Conservation (phyloP, 1,284 basidiomycete species). For the Ceraceosorus guamensis region DNA sequence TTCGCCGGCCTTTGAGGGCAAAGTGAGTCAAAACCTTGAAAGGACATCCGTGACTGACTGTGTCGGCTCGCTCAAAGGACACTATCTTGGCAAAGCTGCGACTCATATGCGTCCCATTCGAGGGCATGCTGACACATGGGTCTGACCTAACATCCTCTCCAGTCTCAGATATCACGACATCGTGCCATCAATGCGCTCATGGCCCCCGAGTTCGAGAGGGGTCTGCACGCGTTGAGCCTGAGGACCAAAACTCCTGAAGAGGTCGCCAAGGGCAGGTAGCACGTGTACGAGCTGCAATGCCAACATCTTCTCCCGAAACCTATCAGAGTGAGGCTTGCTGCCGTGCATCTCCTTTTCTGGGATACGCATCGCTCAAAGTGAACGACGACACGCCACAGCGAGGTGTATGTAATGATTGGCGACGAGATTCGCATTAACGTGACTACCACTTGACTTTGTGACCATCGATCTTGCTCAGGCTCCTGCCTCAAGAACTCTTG, state of each 20-base stretch:
- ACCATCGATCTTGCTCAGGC: too few relatives aligned
- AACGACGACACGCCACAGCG: too few relatives aligned
- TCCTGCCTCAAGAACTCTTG: too few relatives aligned
- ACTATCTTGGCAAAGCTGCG: background rate
- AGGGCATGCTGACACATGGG: background rate
- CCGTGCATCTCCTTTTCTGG: too few relatives aligned
- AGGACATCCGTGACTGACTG: background rate
- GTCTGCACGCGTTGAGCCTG: slow-evolving; percentile 41
- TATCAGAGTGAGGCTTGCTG: too few relatives aligned
- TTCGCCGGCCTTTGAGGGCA: slow-evolving; percentile 36
- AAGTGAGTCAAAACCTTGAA: slow-evolving; percentile 2
- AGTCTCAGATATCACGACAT: slow-evolving; percentile 42
- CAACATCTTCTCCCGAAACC: too few relatives aligned
- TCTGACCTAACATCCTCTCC: background rate
- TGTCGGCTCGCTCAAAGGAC: too few relatives aligned
- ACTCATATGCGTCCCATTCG: background rate
- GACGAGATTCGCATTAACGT: too few relatives aligned
- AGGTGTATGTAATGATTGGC: too few relatives aligned
- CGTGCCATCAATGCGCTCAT: slow-evolving; percentile 39
- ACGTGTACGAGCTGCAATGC: too few relatives aligned
- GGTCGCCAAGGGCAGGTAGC: slow-evolving; percentile 10
- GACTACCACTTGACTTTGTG: too few relatives aligned
- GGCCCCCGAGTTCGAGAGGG: slow-evolving; percentile 32
- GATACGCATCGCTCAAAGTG: too few relatives aligned
- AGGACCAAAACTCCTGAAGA: slow-evolving; percentile 41